Conservation (phyloP, 352 stramenopile species). For the Phytophthora megakarya region DNA sequence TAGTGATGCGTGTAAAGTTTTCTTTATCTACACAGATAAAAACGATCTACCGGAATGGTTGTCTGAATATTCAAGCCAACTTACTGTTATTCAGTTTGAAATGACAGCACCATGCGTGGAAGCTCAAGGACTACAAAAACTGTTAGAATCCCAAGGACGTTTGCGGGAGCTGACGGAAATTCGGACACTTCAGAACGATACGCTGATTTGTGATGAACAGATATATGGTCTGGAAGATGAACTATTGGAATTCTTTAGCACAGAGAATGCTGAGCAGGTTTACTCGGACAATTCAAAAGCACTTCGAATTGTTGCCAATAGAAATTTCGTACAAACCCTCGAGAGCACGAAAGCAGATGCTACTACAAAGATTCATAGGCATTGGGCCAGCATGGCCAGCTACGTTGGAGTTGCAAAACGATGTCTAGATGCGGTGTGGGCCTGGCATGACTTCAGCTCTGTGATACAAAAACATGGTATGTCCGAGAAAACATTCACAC, state of each 20-base stretch:
- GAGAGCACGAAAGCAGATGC: slow-evolving; percentile 48
- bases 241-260: slow-evolving; percentile 62
- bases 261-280: slow-evolving; percentile 39
- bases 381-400: slow-evolving; percentile 25
- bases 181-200: slow-evolving; percentile 49
- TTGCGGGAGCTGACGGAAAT: slow-evolving; percentile 57
- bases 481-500: neutral
- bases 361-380: slow-evolving; percentile 39
- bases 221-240: slow-evolving; percentile 63
- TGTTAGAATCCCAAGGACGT: slow-evolving; percentile 40
- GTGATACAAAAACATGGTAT: neutral
- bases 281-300: slow-evolving; percentile 57
- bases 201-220: slow-evolving; percentile 57
- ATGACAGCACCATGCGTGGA: slow-evolving; percentile 43
- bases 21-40: slow-evolving; percentile 51
- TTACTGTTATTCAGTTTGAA: slow-evolving; percentile 53
- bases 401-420: slow-evolving; percentile 38
- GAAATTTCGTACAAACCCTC: slow-evolving; percentile 52
- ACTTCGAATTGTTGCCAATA: slow-evolving; percentile 65
- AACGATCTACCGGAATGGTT: slow-evolving; percentile 46
- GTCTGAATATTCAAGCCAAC: slow-evolving; percentile 40
- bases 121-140: slow-evolving; percentile 32
- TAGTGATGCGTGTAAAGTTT: slow-evolving; percentile 49
- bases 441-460: slow-evolving; percentile 40
- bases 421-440: slow-evolving; percentile 40